Evolutionary conservation across 2,329 filamentous ascomycete species (phyloP), one percentile per base, ranked within the genome.

Genomic region (Trichophyton rubrum): DNA sequence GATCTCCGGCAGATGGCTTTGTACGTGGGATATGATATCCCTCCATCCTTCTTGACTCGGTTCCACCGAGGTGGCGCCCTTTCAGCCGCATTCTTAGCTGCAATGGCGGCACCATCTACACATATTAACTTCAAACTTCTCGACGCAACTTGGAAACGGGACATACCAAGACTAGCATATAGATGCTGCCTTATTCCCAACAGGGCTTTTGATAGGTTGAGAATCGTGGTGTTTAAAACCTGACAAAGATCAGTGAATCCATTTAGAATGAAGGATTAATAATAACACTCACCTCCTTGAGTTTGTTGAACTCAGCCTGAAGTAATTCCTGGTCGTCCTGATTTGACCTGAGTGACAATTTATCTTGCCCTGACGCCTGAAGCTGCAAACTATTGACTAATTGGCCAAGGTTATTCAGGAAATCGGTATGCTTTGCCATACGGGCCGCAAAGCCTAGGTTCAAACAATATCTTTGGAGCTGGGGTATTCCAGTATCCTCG

Each of bases 401-500:
- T 62, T 80, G 77, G 47, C 72, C 75, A 2, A 85, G 59, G 33
- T 73, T 75, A 9, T 78, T 80, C 2, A 86, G 70, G 62, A 84
- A 84, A 1, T 68, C 70, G 7, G 74, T 75, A 57, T 75, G 79
- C 17, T 70, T 74, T 3, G 72, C 73, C 4, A 74, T 69, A 27
- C 80, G 73, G 6, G 76, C 76, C 33, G 72, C 70, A 60, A 81
- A 78, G 0, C 84, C 85, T 2, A 86, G 71, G 47, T 79, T 79
- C 62, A 78, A 79, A 59, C 82, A 85, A 64, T 87, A 83, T 0
- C 72, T 72, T 66, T 82, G 81, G 0, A 87, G 74, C 49, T 78
- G 75, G 1, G 83, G 83, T 2, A 86, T 76, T 66, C 81, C 83
- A 0, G 84, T 87, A 61, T 86, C 78, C 1, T 81, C 75, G 0